Evolutionary conservation across 139 green algal genomes (phyloP).

Genomic region (Limnomonas spitsbergensis): DNA sequence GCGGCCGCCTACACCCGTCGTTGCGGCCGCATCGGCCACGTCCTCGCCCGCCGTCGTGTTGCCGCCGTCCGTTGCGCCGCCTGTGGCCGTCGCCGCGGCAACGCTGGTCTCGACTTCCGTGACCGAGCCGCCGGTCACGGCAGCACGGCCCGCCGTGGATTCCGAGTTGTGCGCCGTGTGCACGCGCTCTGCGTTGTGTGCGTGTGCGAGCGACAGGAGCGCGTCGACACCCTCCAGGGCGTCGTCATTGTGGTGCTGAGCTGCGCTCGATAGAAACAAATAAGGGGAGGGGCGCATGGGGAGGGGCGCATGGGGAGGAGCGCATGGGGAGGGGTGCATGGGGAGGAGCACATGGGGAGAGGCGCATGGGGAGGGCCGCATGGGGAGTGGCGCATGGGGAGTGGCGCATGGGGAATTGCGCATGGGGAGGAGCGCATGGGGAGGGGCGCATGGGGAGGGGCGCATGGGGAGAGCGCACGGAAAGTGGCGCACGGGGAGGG

Average conservation of each 20-base stretch:
- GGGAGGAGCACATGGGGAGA: too few species aligned
- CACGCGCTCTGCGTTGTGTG: too few species aligned
- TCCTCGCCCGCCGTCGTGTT: neutral
- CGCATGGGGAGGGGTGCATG: too few species aligned
- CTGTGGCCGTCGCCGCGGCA: neutral
- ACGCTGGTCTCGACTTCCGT: neutral
- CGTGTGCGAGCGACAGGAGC: constrained; percentile 57
- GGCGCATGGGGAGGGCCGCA: too few species aligned
- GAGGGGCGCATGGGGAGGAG: too few species aligned
- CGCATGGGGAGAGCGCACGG: too few species aligned
- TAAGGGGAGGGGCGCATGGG: neutral
- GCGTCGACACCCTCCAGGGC: constrained; percentile 62
- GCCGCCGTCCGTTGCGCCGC: neutral
- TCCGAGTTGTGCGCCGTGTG: constrained; percentile 34
- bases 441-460: too few species aligned
- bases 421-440: too few species aligned
- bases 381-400: too few species aligned
- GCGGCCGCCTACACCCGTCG: neutral
- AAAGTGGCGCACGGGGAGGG: too few species aligned
- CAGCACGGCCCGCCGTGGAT: neutral
- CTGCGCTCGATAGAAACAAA: neutral
- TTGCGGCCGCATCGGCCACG: too few species aligned
- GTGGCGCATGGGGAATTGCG: too few species aligned
- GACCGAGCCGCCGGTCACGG: neutral
- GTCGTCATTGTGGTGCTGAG: constrained; percentile 37